Percentiles rank a stretch among this genome's conserved stretches.
Conservation (phyloP, 2,329 filamentous ascomycete species). For the Chaetomiaceae sp. region DNA sequence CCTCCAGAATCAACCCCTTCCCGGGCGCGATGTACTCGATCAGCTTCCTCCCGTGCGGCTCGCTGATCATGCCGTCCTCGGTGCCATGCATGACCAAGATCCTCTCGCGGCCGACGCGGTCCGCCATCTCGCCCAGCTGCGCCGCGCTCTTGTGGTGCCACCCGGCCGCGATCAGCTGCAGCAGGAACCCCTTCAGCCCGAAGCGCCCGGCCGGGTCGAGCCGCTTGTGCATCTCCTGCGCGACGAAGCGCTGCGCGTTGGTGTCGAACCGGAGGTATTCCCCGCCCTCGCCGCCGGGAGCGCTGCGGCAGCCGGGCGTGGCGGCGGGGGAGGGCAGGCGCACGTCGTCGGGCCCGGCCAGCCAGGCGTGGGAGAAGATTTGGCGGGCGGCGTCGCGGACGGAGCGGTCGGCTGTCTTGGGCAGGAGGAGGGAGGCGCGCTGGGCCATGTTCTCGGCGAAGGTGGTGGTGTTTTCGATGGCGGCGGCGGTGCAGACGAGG, state of each 20-base stretch:
- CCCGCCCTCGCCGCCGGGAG: background rate
- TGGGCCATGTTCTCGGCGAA: constrained; percentile 61
- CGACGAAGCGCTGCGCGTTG: constrained; percentile 79
- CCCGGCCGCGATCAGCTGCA: constrained; percentile 73
- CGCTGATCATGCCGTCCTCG: constrained; percentile 71
- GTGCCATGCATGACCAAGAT: constrained; percentile 77
- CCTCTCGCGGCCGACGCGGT: constrained; percentile 65
- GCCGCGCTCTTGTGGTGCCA: constrained; percentile 71
- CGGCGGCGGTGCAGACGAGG: constrained; percentile 59
- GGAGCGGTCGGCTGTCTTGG: constrained; percentile 64
- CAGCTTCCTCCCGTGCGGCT: constrained; percentile 65
- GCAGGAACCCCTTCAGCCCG: constrained; percentile 62
- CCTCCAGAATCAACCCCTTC: constrained; percentile 60
- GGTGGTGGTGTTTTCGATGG: constrained; percentile 56
- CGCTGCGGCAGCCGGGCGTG: constrained; percentile 38
- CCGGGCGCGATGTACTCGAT: constrained; percentile 61
- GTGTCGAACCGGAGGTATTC: constrained; percentile 58
- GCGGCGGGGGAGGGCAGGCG: constrained; percentile 42
- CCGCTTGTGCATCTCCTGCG: constrained; percentile 72
- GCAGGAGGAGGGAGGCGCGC: constrained; percentile 56
- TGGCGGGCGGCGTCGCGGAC: constrained; percentile 60
- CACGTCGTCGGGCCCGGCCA: constrained; percentile 57
- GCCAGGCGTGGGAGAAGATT: constrained; percentile 63
- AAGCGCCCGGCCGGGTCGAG: constrained; percentile 55
- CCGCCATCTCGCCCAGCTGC: constrained; percentile 63